These are phyloP conservation scores for Schizosaccharomyces japonicus DNA, from an alignment of 805 yeast genomes.

Conservation along the genomic window DNA sequence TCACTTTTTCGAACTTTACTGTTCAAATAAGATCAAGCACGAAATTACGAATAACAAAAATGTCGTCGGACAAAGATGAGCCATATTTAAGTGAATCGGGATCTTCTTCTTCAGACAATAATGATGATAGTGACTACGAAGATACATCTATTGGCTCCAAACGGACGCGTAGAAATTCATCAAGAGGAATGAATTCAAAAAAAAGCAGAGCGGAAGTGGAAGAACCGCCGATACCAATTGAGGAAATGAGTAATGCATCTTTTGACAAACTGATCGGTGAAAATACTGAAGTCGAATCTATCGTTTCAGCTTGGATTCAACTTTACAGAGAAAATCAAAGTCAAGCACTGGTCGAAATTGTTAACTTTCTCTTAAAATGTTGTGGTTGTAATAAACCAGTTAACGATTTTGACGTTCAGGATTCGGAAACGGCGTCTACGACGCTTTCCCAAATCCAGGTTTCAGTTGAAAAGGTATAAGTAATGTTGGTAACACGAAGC, in stretches of 20 bases:
- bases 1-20: no score
- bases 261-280: conserved; percentile 19
- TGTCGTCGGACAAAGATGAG: no score
- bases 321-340: conserved; percentile 23
- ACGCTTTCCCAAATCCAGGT: conserved; percentile 41
- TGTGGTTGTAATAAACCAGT: conserved; percentile 9
- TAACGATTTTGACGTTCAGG: conserved; percentile 23
- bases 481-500: conserved; percentile 41
- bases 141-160: neutral
- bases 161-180: neutral
- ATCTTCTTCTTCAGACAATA: neutral
- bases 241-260: conserved; percentile 1
- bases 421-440: conserved; percentile 43
- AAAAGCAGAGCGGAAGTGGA: neutral
- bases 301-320: conserved; percentile 36
- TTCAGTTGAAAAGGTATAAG: neutral
- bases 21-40: no score
- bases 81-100: no score
- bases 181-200: no score
- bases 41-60: no score
- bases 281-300: conserved; percentile 26
- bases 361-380: conserved; percentile 40
- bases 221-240: conserved; percentile 5
- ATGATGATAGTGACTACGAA: neutral
- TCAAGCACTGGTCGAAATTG: conserved; percentile 32